Conservation (phyloP, 371 early-diverging fungal genomes). For the Apophysomyces sp. region DNA sequence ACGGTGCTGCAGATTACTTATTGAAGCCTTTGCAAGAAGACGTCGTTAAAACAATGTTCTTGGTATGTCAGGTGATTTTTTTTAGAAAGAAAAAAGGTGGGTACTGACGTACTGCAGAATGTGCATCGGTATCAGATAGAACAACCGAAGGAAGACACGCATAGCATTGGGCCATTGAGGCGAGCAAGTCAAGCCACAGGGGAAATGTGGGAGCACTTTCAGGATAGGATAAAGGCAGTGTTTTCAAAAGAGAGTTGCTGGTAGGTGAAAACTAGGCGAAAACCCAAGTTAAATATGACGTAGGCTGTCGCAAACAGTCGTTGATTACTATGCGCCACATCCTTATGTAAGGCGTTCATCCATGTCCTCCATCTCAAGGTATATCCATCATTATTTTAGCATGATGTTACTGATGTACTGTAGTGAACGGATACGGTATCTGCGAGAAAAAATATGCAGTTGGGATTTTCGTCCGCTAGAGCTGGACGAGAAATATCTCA, state of each 20-base stretch:
- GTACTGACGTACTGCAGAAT: conserved; percentile 14
- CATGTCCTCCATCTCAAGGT: conserved; percentile 16
- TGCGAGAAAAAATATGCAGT: conserved; percentile 45
- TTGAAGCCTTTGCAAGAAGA: conserved; percentile 52
- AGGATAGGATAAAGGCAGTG: conserved; percentile 35
- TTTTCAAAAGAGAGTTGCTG: conserved; percentile 31
- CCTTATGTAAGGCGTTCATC: conserved; percentile 4
- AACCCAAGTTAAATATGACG: neutral
- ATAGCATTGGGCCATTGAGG: neutral
- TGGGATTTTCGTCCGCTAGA: conserved; percentile 67
- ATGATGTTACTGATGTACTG: neutral
- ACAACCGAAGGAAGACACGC: neutral
- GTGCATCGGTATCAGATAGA: conserved; percentile 22
- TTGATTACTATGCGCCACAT: conserved; percentile 17
- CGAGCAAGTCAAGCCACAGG: conserved; percentile 16
- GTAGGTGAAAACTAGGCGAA: neutral
- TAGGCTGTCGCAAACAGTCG: conserved; percentile 18
- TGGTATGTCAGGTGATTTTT: conserved; percentile 33
- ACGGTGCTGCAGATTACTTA: conserved; percentile 60
- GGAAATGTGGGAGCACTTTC: conserved; percentile 27
- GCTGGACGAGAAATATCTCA: conserved; percentile 51
- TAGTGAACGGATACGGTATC: conserved; percentile 33
- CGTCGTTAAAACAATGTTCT: conserved; percentile 50
- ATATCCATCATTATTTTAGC: neutral
- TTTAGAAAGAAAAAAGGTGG: neutral